These are phyloP conservation scores for Antitrichia curtipendula DNA, from an alignment of 225 moss, liverwort and hornwort species.

Conservation along the genomic window DNA sequence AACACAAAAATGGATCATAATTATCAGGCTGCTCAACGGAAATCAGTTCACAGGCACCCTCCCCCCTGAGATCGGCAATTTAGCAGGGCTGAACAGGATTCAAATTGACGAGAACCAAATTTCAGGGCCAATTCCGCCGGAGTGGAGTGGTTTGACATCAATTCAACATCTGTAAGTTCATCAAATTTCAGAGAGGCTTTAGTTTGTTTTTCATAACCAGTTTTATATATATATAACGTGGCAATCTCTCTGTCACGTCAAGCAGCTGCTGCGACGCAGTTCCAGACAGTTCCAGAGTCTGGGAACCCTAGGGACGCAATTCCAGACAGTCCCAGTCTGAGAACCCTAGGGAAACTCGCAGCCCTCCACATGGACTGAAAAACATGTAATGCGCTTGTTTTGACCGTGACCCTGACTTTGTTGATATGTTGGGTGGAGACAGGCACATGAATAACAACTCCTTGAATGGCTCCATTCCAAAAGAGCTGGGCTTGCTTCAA, in stretches of 20 bases:
- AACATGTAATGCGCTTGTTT: too few relatives aligned
- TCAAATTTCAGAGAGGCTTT: not conserved
- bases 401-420: not conserved
- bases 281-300: too few relatives aligned
- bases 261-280: too few relatives aligned
- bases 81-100: conserved; percentile 27
- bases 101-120: conserved; percentile 70
- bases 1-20: not conserved
- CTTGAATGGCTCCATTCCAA: conserved; percentile 49
- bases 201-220: not conserved
- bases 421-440: not conserved
- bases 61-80: conserved; percentile 36
- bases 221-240: too few relatives aligned
- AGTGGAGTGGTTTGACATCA: conserved; percentile 14
- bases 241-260: too few relatives aligned
- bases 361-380: too few relatives aligned
- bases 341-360: too few relatives aligned
- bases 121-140: conserved; percentile 30
- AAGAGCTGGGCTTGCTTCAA: conserved; percentile 25
- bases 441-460: conserved; percentile 98
- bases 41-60: conserved; percentile 49
- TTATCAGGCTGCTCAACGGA: conserved; percentile 64
- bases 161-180: conserved; percentile 46
- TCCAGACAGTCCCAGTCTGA: too few relatives aligned
- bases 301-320: too few relatives aligned